Conservation (phyloP, 202 grass and related monocot species). For the Musa balbisiana region DNA sequence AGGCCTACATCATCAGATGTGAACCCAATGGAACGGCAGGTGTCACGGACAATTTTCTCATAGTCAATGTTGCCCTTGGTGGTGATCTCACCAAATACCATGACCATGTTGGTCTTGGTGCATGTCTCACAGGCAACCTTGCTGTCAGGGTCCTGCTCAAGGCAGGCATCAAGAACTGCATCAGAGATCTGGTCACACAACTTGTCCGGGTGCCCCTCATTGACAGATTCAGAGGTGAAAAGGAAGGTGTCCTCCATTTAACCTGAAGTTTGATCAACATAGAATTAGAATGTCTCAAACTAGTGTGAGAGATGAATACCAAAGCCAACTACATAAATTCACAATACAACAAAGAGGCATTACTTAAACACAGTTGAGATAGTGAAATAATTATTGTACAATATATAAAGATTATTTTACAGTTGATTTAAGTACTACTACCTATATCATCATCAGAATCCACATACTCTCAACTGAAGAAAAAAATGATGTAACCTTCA, state of each 20-base stretch:
- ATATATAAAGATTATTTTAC: neutral
- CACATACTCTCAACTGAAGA: too few relatives aligned
- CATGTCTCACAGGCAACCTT: slow-evolving; percentile 98
- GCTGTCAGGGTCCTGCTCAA: slow-evolving; percentile 87
- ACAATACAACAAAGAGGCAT: neutral
- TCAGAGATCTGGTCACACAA: slow-evolving; percentile 95
- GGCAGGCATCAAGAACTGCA: slow-evolving; percentile 82
- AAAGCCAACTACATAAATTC: neutral
- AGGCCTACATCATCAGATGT: slow-evolving; percentile 79
- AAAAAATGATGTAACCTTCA: too few relatives aligned
- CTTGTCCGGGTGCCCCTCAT: slow-evolving; percentile 97
- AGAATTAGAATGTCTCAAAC: neutral
- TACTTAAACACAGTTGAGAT: neutral
- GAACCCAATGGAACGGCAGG: slow-evolving; percentile 90
- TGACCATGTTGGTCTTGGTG: slow-evolving; percentile 99
- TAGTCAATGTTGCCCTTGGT: slow-evolving; percentile 90
- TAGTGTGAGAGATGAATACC: neutral
- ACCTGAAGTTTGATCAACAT: neutral
- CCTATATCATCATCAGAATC: too few relatives aligned
- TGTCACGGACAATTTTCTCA: slow-evolving; percentile 98
- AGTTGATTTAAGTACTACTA: too few relatives aligned
- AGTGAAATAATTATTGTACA: neutral
- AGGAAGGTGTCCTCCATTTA: slow-evolving; percentile 62
- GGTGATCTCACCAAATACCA: slow-evolving; percentile 98
- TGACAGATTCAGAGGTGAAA: slow-evolving; percentile 98